These are phyloP conservation scores for Ochromonas danica DNA, from an alignment of 108 stramenopile species.

Conservation along the genomic window DNA sequence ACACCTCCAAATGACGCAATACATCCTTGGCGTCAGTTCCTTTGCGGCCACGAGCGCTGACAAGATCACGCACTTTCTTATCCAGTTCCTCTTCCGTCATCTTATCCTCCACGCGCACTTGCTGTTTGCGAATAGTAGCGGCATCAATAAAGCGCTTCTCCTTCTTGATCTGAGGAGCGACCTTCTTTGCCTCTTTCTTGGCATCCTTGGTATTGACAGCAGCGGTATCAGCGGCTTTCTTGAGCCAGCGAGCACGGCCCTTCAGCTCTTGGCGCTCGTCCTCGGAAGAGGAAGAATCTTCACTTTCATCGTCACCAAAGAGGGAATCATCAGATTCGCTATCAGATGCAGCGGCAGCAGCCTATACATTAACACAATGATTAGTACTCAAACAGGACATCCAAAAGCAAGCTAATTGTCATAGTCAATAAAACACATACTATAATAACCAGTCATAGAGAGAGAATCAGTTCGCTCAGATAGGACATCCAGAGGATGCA, in stretches of 20 bases:
- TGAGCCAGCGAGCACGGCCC: conserved; percentile 94
- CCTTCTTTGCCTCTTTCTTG: background rate
- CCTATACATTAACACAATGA: background rate
- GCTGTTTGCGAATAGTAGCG: conserved; percentile 64
- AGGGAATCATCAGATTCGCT: conserved; percentile 53
- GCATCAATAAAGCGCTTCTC: conserved; percentile 67
- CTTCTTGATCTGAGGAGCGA: conserved; percentile 41
- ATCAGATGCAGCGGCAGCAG: background rate
- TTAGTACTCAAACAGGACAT: background rate
- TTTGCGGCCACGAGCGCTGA: conserved; percentile 78
- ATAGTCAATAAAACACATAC: background rate
- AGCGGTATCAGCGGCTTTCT: conserved; percentile 74
- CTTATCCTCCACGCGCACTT: conserved; percentile 40
- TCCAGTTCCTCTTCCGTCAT: conserved; percentile 49
- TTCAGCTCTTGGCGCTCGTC: conserved; percentile 38
- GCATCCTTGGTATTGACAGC: no score
- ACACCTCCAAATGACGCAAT: conserved; percentile 76
- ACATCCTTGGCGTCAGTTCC: conserved; percentile 70
- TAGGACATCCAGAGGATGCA: background rate
- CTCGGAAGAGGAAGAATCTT: conserved; percentile 44
- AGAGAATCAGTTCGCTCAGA: background rate
- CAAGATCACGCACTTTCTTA: conserved; percentile 68
- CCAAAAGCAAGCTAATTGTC: no score
- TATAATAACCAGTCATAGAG: background rate
- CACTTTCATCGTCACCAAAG: background rate